Evolutionary conservation across 768 basidiomycete species (phyloP).

Genomic region (Podaxis sp.): DNA sequence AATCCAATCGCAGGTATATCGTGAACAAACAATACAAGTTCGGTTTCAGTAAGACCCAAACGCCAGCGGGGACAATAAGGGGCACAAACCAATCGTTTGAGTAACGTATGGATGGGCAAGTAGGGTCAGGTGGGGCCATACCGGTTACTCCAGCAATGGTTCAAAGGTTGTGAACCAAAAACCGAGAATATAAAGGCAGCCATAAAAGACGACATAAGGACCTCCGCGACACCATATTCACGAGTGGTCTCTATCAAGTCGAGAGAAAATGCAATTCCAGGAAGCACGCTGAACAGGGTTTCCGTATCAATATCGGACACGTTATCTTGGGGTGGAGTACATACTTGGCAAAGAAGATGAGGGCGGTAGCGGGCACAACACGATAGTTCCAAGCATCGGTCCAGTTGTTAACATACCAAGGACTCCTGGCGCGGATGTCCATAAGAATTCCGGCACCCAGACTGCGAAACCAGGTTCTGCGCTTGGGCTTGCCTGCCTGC

Average conservation of each 20-base stretch:
- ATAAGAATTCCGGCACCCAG: slow-evolving; percentile 62
- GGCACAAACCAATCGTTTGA: slow-evolving; percentile 73
- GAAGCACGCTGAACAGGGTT: slow-evolving; percentile 58
- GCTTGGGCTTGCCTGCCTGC: background rate
- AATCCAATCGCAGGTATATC: slow-evolving; percentile 84
- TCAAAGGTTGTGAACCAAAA: slow-evolving; percentile 87
- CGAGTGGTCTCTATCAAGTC: slow-evolving; percentile 90
- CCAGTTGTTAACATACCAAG: slow-evolving; percentile 89
- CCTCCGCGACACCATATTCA: slow-evolving; percentile 88
- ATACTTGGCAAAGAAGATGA: slow-evolving; percentile 86
- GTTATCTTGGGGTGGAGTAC: slow-evolving; percentile 20
- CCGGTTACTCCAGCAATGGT: slow-evolving; percentile 92
- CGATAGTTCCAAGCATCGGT: slow-evolving; percentile 90
- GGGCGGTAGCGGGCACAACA: slow-evolving; percentile 80
- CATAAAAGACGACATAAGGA: slow-evolving; percentile 82
- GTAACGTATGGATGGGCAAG: slow-evolving; percentile 41
- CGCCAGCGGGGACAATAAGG: background rate
- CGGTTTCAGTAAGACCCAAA: slow-evolving; percentile 27
- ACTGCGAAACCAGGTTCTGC: slow-evolving; percentile 27
- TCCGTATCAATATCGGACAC: background rate
- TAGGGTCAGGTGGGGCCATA: slow-evolving; percentile 21
- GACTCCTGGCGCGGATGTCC: slow-evolving; percentile 70
- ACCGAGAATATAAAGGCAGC: slow-evolving; percentile 88
- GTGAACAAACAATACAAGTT: slow-evolving; percentile 9
- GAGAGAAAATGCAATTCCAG: slow-evolving; percentile 89